Evolutionary conservation across 2,329 filamentous ascomycete genomes (phyloP).

Genomic region (Hypoxylon sp.): DNA sequence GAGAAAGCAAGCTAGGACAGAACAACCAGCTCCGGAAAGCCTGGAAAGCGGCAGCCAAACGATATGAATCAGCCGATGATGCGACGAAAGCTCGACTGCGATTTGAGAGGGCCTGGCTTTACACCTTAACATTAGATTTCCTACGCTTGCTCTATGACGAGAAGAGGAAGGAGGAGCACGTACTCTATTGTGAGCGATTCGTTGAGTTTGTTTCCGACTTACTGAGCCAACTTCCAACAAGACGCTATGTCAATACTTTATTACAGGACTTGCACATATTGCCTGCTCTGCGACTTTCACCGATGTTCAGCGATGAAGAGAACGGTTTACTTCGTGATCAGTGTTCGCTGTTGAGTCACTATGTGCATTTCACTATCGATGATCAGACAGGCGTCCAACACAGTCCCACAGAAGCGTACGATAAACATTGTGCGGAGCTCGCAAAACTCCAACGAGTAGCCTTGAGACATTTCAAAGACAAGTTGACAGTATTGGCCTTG

Average conservation of each 20-base stretch:
- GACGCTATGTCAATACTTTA: constrained; percentile 92
- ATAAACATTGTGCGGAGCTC: constrained; percentile 81
- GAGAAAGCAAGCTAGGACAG: constrained; percentile 81
- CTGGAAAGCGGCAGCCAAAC: constrained; percentile 89
- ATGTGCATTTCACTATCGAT: constrained; percentile 89
- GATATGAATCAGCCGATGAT: constrained; percentile 90
- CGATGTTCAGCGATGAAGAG: constrained; percentile 80
- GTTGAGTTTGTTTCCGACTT: constrained; percentile 91
- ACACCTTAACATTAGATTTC: constrained; percentile 87
- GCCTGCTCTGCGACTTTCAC: constrained; percentile 82
- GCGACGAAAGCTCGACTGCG: constrained; percentile 81
- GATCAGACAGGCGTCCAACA: constrained; percentile 88
- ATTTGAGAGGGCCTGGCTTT: constrained; percentile 96
- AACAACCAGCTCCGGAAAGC: constrained; percentile 84
- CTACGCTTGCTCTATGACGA: constrained; percentile 78
- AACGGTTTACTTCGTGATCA: constrained; percentile 87
- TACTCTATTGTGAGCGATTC: constrained; percentile 92
- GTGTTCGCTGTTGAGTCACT: constrained; percentile 84
- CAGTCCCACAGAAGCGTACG: constrained; percentile 80
- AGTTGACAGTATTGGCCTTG: constrained; percentile 89
- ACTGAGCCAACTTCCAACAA: constrained; percentile 92
- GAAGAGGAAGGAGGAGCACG: constrained; percentile 70
- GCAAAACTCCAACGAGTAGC: constrained; percentile 84
- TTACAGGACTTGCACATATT: constrained; percentile 88
- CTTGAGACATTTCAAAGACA: constrained; percentile 87